Base-by-base conservation (phyloP, 768 basidiomycete genomes). In the Mycena albidolilacea region DNA sequence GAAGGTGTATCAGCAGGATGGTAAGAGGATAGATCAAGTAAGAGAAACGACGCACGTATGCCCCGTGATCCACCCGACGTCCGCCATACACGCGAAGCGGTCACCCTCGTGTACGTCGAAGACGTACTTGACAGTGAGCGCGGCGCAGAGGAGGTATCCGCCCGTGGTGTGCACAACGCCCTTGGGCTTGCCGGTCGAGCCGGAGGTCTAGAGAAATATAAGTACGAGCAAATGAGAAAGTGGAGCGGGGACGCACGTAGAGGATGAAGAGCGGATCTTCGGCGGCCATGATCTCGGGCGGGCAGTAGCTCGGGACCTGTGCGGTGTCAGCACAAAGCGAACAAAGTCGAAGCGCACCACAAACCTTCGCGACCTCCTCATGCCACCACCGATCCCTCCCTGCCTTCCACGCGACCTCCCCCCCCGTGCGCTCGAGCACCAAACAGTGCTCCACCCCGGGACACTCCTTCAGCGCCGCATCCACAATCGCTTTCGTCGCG, bases 191-290 rank as follows among this genome's bases (percentile, higher is more conserved):
- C 96, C 96, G 10, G 96, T 97, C 0, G 94, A 96, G 62, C 96
- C 96, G 39, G 95, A 97, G 15, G 97, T 98, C 96, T 97, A 41
- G 1, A 30, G 8, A 23, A 35, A 17, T 30, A 10, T 39, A 19
- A 39, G 19, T 12, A 23, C 23, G 23, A 23, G 23, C 23, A 30
- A 21, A 50, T 50, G 3, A 21, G 21, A 3, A 41, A 23, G 43
- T 23, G 39, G 4, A 21, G 37, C 23, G 23, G 23, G 23, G 15
- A 88, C 95, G 85, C 79, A 97, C 97, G 83, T 99, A 99, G 72
- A 99, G 96, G 79, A 99, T 98, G 84, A 99, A 99, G 30, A 99
- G 87, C 1, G 97, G 97, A 79, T 99, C 98, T 81, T 99, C 97
- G n/a, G 95, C 83, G 41, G 89, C 80, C 93, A 99, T 96, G 74